Percentiles rank a stretch among this genome's conserved stretches.
Conservation (phyloP, 495 filamentous ascomycete species). For the Apiosordaria backusii region DNA sequence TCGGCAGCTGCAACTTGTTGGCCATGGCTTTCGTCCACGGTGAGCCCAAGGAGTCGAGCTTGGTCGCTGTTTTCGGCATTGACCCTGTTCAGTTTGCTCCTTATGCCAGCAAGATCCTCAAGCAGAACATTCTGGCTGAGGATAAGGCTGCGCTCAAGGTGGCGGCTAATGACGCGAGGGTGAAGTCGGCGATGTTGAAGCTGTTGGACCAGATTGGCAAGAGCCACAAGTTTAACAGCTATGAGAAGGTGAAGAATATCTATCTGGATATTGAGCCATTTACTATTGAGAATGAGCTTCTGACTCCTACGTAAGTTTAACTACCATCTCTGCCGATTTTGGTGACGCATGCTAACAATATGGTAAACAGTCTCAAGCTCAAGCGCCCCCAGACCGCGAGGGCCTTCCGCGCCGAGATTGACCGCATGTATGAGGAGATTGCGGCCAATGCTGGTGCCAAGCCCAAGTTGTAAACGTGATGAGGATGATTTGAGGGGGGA, state of each 20-base stretch:
- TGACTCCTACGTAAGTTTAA: slow-evolving; percentile 89
- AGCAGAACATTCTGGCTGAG: slow-evolving; percentile 55
- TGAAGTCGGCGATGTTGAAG: slow-evolving; percentile 70
- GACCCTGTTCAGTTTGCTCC: slow-evolving; percentile 75
- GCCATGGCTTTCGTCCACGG: slow-evolving; percentile 87
- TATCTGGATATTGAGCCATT: slow-evolving; percentile 84
- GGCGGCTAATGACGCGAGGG: slow-evolving; percentile 60
- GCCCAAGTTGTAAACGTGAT: slow-evolving; percentile 39
- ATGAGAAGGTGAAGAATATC: slow-evolving; percentile 74
- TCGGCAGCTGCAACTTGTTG: slow-evolving; percentile 73
- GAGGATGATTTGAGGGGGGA: neutral
- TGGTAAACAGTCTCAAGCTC: slow-evolving; percentile 71
- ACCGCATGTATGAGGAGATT: slow-evolving; percentile 75
- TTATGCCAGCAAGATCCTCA: slow-evolving; percentile 72
- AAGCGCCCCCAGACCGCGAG: slow-evolving; percentile 88
- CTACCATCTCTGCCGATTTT: neutral
- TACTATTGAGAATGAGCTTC: slow-evolving; percentile 85
- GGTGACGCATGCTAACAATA: neutral
- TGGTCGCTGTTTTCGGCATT: slow-evolving; percentile 86
- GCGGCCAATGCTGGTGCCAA: slow-evolving; percentile 33
- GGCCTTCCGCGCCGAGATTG: slow-evolving; percentile 68
- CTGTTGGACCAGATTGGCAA: slow-evolving; percentile 78
- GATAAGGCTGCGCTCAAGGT: slow-evolving; percentile 65
- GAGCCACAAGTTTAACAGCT: slow-evolving; percentile 84
- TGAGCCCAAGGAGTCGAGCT: slow-evolving; percentile 74